Base-by-base conservation (phyloP, 495 filamentous ascomycete genomes). In the Pseudotulostoma volvatum region DNA sequence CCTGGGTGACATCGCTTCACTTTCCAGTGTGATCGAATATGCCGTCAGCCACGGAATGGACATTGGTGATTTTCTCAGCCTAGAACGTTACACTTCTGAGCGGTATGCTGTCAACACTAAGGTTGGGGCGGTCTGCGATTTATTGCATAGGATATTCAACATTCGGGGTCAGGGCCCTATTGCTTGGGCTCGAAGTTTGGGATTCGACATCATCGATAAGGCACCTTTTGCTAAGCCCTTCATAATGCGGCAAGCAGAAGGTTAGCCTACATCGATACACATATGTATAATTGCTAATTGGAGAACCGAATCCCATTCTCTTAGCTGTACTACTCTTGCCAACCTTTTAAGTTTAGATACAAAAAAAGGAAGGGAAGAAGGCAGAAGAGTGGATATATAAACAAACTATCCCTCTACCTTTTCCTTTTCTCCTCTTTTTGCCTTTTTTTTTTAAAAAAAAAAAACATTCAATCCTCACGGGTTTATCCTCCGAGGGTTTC, bases 111-210 rank as follows among this genome's bases (percentile, higher is more conserved):
- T 72, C 20, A 96, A 96, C 58, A 77, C 93, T 37, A 68, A 88
- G 38, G 66, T 99, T 49, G 63, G 94, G 1, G 90, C 84, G 7
- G 80, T 88, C 14, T 83, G 84, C 28, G 92, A 99, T 63, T 81
- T 94, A 59, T 59, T 99, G 49, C 84, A 95, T 53, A 93, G 90
- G 67, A 58, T 99, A 33, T 99, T 94, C 51, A 76, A 74, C 25
- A 73, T 80, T 2, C 52, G 61, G 5, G 74, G 72, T 7, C 74
- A 67, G 38, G 77, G 78, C 1, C 86, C 86, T 7, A 57, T 95
- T 31, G 80, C 90, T 9, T 77, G 74, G 37, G 59, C 81, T 39
- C 71, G 92, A 37, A 82, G 77, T 45, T 51, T 83, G 36, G 92
- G 92, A 0, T 52, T 99, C 41, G 70, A 67, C 35, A 70, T 76